Conservation (phyloP, 331 rosid species). For the Cydonia oblonga region DNA sequence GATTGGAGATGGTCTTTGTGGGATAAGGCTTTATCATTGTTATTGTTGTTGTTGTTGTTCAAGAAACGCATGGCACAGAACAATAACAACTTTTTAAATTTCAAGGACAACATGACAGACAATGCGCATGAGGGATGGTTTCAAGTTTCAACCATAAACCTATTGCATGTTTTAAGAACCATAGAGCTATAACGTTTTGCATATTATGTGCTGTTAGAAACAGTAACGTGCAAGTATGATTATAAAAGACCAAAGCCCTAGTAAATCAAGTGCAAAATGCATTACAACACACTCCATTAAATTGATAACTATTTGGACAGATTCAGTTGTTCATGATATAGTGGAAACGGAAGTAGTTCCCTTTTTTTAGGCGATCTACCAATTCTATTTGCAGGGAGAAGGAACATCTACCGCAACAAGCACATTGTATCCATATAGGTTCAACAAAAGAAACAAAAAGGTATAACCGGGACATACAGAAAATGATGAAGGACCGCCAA, state of each 20-base stretch:
- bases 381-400: background rate
- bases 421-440: background rate
- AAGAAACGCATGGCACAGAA: slow-evolving; percentile 10
- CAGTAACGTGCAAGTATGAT: background rate
- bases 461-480: slow-evolving; percentile 41
- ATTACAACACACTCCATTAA: background rate
- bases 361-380: background rate
- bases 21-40: too few relatives aligned
- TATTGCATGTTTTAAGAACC: background rate
- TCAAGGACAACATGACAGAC: background rate
- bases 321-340: background rate
- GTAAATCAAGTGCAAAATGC: background rate
- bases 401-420: background rate
- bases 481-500: slow-evolving; percentile 68
- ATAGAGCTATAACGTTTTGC: background rate
- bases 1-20: too few relatives aligned
- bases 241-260: background rate
- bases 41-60: too few relatives aligned
- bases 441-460: background rate
- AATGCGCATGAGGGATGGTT: background rate
- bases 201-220: background rate
- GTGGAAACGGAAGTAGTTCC: background rate
- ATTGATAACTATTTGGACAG: background rate
- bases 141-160: background rate
- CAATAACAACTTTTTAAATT: background rate